phyloP scores from a whole-genome alignment of 2,329 filamentous ascomycete genomes.

The Biscogniauxia mediterranea region DNA sequence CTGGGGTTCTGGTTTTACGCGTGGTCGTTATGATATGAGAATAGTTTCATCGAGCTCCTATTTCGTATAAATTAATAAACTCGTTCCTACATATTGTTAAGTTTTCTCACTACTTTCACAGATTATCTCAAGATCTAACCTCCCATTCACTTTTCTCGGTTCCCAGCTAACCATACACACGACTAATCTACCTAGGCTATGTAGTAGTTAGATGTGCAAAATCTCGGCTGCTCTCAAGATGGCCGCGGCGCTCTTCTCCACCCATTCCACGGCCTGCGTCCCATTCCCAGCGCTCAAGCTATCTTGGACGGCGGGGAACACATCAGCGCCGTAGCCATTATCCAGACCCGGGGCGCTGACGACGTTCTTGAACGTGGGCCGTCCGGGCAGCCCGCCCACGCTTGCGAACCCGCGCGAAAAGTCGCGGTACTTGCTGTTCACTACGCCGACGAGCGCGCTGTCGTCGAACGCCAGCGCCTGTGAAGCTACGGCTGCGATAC shows the following conservation, averaged over 20 bases:
- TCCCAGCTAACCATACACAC: too few species aligned
- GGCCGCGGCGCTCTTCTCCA: slow-evolving; percentile 5
- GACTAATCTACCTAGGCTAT: too few species aligned
- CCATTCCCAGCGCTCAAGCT: slow-evolving; percentile 3
- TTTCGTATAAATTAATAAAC: too few species aligned
- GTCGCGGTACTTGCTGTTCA: slow-evolving; percentile 8
- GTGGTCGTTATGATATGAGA: too few species aligned
- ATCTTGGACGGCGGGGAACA: slow-evolving; percentile 9
- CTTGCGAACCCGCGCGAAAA: slow-evolving; percentile 8
- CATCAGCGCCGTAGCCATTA: slow-evolving; percentile 9
- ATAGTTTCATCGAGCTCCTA: too few species aligned
- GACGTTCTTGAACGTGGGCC: slow-evolving; percentile 8
- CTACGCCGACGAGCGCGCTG: neutral
- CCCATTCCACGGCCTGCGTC: slow-evolving; percentile 4
- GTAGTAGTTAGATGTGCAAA: slow-evolving; percentile 3
- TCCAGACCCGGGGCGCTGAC: slow-evolving; percentile 8
- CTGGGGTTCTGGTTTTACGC: too few species aligned
- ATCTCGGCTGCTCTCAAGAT: slow-evolving; percentile 9
- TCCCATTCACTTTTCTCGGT: too few species aligned
- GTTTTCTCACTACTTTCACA: too few species aligned
- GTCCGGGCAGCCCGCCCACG: slow-evolving; percentile 6
- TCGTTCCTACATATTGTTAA: too few species aligned
- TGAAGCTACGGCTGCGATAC: neutral
- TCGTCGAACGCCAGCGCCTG: slow-evolving; percentile 1
- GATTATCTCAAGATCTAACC: too few species aligned